Conservation (phyloP, 2,329 filamentous ascomycete genomes). For the Aspergillus pseudoviridinutans region DNA sequence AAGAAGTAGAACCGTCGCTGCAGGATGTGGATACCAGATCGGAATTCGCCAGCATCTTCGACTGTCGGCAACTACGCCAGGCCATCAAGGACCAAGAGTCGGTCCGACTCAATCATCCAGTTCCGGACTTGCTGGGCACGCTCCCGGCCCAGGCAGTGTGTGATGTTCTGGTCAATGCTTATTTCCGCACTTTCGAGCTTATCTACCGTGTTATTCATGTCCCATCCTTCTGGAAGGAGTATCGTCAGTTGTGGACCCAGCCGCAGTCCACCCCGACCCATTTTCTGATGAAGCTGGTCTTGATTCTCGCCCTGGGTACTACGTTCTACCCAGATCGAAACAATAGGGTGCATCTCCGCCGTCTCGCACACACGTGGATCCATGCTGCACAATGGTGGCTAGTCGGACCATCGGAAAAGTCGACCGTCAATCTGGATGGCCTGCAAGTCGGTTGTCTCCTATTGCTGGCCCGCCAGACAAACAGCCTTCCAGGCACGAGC, state of each 20-base stretch:
- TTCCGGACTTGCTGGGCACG: constrained; percentile 16
- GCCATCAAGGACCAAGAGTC: constrained; percentile 17
- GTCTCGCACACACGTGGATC: constrained; percentile 22
- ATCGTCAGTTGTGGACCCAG: constrained; percentile 25
- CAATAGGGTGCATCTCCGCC: constrained; percentile 9
- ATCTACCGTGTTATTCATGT: constrained; percentile 32
- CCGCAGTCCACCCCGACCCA: constrained; percentile 12
- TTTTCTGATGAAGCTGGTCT: constrained; percentile 26
- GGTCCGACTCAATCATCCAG: constrained; percentile 14
- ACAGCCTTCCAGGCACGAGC: too few relatives aligned
- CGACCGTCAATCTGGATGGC: constrained; percentile 23
- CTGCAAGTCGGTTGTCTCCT: constrained; percentile 34
- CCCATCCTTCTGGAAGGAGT: constrained; percentile 31
- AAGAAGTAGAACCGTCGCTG: constrained; percentile 8
- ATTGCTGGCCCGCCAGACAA: constrained; percentile 26
- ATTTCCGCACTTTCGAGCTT: constrained; percentile 27
- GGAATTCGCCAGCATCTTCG: constrained; percentile 10
- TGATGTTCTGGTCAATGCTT: constrained; percentile 21
- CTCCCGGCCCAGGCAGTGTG: constrained; percentile 16
- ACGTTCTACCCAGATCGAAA: constrained; percentile 18
- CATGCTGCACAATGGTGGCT: constrained; percentile 36
- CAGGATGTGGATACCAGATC: constrained; percentile 6
- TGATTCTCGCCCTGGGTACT: constrained; percentile 32
- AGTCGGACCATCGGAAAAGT: constrained; percentile 30
- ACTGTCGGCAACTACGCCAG: constrained; percentile 16